A percentile compares a stretch with the other conserved stretches of the same genome.
phyloP scores from a whole-genome alignment of 768 basidiomycete species.

The Phylloporus sp. region DNA sequence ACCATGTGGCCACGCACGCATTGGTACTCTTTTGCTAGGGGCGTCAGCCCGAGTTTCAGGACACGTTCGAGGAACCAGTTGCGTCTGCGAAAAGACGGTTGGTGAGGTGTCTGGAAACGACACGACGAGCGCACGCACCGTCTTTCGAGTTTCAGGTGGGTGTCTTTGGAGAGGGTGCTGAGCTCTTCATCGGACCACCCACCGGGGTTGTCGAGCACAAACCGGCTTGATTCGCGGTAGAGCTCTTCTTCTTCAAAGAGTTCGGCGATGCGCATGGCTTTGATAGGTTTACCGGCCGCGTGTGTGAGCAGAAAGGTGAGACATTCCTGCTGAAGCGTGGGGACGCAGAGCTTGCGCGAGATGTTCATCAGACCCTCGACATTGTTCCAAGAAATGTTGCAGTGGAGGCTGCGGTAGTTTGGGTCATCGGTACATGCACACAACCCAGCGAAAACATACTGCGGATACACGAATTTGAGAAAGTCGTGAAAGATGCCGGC shows the following conservation, averaged over 20 bases:
- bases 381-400: conserved; percentile 94
- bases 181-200: conserved; percentile 80
- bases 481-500: conserved; percentile 91
- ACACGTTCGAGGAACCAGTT: conserved; percentile 96
- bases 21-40: conserved; percentile 91
- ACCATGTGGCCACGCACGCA: conserved; percentile 52
- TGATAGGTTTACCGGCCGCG: conserved; percentile 88
- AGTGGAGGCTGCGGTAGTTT: conserved; percentile 58
- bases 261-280: conserved; percentile 90
- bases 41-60: conserved; percentile 82
- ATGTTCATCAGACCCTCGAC: conserved; percentile 90
- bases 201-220: conserved; percentile 89
- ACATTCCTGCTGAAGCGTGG: conserved; percentile 77
- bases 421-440: neutral
- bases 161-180: conserved; percentile 76
- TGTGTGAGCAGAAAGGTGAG: conserved; percentile 86
- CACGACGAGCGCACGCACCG: conserved; percentile 39
- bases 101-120: neutral
- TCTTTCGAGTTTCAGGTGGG: conserved; percentile 86
- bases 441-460: conserved; percentile 45
- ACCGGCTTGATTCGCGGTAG: conserved; percentile 86
- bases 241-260: conserved; percentile 87
- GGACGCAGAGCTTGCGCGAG: conserved; percentile 83
- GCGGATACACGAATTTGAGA: conserved; percentile 89
- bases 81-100: conserved; percentile 38